These are phyloP conservation scores for Epichloe sylvatica DNA, from an alignment of 2,329 filamentous ascomycete species.

Conservation along the genomic window DNA sequence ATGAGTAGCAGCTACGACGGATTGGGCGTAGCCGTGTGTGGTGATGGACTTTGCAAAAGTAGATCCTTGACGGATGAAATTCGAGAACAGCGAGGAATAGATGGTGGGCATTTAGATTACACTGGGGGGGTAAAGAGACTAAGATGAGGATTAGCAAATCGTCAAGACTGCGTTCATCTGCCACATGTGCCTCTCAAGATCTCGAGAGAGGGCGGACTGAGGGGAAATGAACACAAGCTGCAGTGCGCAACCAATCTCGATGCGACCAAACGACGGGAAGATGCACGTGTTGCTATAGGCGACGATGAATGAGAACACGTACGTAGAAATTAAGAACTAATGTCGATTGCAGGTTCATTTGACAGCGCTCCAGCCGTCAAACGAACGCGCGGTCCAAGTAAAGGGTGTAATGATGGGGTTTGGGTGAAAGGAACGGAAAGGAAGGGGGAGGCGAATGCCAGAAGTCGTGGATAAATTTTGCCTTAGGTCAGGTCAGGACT, in stretches of 20 bases:
- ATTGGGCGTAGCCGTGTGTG: constrained; percentile 95
- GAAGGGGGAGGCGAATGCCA: constrained; percentile 4
- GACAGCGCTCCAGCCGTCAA: constrained; percentile 77
- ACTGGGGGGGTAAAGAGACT: constrained; percentile 46
- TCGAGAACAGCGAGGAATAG: constrained; percentile 55
- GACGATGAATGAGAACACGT: constrained; percentile 22
- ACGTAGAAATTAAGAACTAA: constrained; percentile 49
- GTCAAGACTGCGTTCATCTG: not conserved
- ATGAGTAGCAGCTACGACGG: constrained; percentile 87
- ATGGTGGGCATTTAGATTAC: constrained; percentile 81
- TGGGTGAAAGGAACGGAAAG: constrained; percentile 5
- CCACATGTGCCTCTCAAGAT: not conserved
- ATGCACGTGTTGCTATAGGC: not conserved
- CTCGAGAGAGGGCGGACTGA: not conserved
- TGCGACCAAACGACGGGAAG: not conserved
- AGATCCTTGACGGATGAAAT: constrained; percentile 93
- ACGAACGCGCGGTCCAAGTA: constrained; percentile 60
- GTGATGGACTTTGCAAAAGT: constrained; percentile 74
- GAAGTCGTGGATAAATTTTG: not conserved
- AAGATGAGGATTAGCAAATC: not conserved
- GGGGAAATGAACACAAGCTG: not conserved
- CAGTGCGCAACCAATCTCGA: not conserved
- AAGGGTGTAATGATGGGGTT: constrained; percentile 10
- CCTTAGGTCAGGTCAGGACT: constrained; percentile 1
- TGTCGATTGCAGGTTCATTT: constrained; percentile 92